Evolutionary conservation across 140 eudicot genomes (phyloP).

Genomic region (Oenanthe javanica): DNA sequence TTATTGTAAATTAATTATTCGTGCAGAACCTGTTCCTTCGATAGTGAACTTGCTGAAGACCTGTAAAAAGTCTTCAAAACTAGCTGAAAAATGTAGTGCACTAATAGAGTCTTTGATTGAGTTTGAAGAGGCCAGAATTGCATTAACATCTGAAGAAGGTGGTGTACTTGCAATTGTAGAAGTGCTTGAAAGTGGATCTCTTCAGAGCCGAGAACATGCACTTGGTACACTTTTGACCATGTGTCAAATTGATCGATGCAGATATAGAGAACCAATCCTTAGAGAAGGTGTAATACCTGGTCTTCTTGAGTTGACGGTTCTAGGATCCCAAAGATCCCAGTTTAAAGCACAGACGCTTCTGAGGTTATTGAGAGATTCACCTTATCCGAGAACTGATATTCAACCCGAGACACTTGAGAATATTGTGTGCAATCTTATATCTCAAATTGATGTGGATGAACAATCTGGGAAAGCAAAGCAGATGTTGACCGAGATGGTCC

Average conservation of each 20-base stretch:
- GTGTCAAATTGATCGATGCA: slow-evolving; percentile 76
- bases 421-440: slow-evolving; percentile 54
- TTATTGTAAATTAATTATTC: slow-evolving; percentile 40
- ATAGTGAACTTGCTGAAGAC: slow-evolving; percentile 53
- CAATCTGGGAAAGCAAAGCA: slow-evolving; percentile 83
- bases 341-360: slow-evolving; percentile 68
- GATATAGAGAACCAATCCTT: slow-evolving; percentile 77
- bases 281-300: slow-evolving; percentile 98
- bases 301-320: slow-evolving; percentile 89
- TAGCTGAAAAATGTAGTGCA: slow-evolving; percentile 68
- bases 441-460: slow-evolving; percentile 78
- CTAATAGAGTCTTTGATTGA: slow-evolving; percentile 58
- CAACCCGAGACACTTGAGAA: slow-evolving; percentile 70
- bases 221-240: slow-evolving; percentile 77
- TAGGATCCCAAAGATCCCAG: slow-evolving; percentile 60
- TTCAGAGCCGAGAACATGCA: slow-evolving; percentile 86
- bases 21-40: slow-evolving; percentile 56
- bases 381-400: slow-evolving; percentile 63
- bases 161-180: slow-evolving; percentile 93
- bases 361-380: slow-evolving; percentile 67
- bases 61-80: slow-evolving; percentile 61
- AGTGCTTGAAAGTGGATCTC: slow-evolving; percentile 81
- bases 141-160: slow-evolving; percentile 57
- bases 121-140: slow-evolving; percentile 53
- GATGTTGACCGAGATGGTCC: slow-evolving; percentile 98